A percentile compares a stretch with the other conserved stretches of the same genome.
These are phyloP conservation scores for Lentinula guzmanii DNA, from an alignment of 768 basidiomycete genomes.

Conservation along the genomic window DNA sequence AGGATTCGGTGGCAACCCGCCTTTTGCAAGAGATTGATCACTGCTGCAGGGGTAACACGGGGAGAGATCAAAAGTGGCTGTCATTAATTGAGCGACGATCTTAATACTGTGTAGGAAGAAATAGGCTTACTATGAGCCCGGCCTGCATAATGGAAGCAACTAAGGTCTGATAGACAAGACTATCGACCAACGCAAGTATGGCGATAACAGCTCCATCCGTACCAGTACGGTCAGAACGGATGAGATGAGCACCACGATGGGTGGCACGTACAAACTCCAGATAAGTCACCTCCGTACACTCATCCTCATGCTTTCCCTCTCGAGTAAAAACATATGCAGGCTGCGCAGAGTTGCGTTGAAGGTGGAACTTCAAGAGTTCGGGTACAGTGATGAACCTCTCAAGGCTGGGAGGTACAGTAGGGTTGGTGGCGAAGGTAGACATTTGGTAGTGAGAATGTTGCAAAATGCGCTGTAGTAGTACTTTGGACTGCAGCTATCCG, in stretches of 20 bases:
- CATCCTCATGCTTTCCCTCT: not conserved
- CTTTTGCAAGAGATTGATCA: conserved; percentile 23
- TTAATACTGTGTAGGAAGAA: conserved; percentile 1
- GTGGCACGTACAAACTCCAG: conserved; percentile 21
- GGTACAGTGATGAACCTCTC: conserved; percentile 18
- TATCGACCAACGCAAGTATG: conserved; percentile 25
- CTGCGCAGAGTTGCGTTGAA: conserved; percentile 22
- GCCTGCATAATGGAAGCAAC: conserved; percentile 19
- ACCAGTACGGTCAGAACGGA: conserved; percentile 11
- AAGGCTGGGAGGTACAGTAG: not conserved
- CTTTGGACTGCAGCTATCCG: too few relatives aligned
- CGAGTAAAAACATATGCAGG: conserved; percentile 22
- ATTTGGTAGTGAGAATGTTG: not conserved
- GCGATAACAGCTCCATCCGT: conserved; percentile 21
- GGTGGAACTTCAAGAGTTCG: conserved; percentile 27
- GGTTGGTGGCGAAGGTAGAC: conserved; percentile 1
- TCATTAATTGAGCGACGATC: not conserved
- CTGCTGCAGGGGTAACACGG: conserved; percentile 26
- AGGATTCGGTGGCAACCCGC: conserved; percentile 25
- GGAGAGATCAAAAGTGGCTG: conserved; percentile 31
- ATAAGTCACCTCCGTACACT: conserved; percentile 15
- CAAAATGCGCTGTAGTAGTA: not conserved
- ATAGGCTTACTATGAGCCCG: conserved; percentile 21
- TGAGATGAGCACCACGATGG: conserved; percentile 20
- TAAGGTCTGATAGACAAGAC: conserved; percentile 20